Evolutionary conservation across 805 yeast genomes (phyloP).

Genomic region (Geotrichum ghanense): DNA sequence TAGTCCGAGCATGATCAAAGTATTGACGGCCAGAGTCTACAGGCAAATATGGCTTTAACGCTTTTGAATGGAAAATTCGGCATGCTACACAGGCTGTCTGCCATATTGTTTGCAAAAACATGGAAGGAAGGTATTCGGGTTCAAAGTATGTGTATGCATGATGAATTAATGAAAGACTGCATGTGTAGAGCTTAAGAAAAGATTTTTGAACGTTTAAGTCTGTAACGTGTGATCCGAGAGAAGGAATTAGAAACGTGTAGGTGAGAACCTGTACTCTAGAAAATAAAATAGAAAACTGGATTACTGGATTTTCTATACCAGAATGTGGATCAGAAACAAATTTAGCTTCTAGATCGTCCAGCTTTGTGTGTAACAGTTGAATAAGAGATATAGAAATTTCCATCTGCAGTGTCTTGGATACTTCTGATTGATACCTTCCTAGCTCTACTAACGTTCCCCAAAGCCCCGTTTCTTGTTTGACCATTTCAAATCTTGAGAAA

Average conservation of each 20-base stretch:
- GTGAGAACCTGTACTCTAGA: slow-evolving; percentile 76
- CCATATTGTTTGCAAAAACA: slow-evolving; percentile 74
- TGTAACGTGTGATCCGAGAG: slow-evolving; percentile 18
- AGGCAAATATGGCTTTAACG: slow-evolving; percentile 50
- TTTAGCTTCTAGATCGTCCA: slow-evolving; percentile 60
- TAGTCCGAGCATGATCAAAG: slow-evolving; percentile 21
- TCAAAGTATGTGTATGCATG: slow-evolving; percentile 58
- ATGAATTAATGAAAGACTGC: slow-evolving; percentile 60
- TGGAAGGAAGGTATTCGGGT: slow-evolving; percentile 62
- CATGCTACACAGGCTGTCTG: slow-evolving; percentile 83
- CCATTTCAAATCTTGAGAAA: slow-evolving; percentile 71
- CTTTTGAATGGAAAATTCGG: slow-evolving; percentile 63
- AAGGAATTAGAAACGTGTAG: slow-evolving; percentile 63
- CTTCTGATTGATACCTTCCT: slow-evolving; percentile 77
- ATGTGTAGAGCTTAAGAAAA: slow-evolving; percentile 63
- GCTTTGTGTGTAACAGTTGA: slow-evolving; percentile 54
- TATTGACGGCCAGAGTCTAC: slow-evolving; percentile 57
- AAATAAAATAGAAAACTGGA: slow-evolving; percentile 57
- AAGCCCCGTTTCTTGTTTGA: slow-evolving; percentile 33
- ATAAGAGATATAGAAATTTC: slow-evolving; percentile 67
- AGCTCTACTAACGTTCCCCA: slow-evolving; percentile 50
- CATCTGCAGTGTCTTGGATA: slow-evolving; percentile 62
- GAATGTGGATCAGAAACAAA: slow-evolving; percentile 46
- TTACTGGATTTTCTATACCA: slow-evolving; percentile 21
- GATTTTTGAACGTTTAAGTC: slow-evolving; percentile 59